Conservation (phyloP, 2,329 filamentous ascomycete species). For the Diplocarpon mali region DNA sequence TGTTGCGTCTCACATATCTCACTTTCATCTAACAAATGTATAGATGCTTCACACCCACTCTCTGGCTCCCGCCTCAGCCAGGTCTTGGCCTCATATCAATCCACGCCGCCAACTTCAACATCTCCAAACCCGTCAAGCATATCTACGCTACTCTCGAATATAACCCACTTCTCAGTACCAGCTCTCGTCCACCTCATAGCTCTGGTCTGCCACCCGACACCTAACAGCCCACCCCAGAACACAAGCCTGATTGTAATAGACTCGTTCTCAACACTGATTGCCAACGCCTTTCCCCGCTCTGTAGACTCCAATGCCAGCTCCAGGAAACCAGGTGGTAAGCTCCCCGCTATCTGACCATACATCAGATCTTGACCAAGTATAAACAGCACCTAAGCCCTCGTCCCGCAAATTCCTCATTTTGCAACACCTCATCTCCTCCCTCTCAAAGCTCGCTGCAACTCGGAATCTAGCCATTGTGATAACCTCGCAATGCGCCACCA, state of each 20-base stretch:
- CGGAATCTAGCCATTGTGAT: constrained; percentile 64
- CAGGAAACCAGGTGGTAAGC: constrained; percentile 20
- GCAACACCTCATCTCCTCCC: constrained; percentile 53
- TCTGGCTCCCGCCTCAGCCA: constrained; percentile 36
- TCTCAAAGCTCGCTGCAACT: constrained; percentile 66
- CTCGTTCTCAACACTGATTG: constrained; percentile 64
- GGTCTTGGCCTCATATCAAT: constrained; percentile 28
- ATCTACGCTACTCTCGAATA: constrained; percentile 33
- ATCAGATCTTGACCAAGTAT: background rate
- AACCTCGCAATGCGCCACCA: constrained; percentile 73
- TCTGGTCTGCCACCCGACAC: constrained; percentile 56
- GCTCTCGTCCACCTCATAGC: constrained; percentile 59
- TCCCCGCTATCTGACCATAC: background rate
- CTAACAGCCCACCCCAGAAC: constrained; percentile 47
- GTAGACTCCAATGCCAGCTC: constrained; percentile 27
- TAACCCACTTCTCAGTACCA: constrained; percentile 53
- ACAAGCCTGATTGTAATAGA: constrained; percentile 68
- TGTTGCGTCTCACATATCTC: background rate
- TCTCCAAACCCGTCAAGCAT: constrained; percentile 7
- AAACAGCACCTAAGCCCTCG: constrained; percentile 17
- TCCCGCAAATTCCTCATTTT: constrained; percentile 33
- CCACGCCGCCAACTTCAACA: constrained; percentile 3
- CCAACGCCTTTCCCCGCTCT: constrained; percentile 61
- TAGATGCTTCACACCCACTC: constrained; percentile 30
- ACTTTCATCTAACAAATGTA: constrained; percentile 3